Evolutionary conservation across 805 yeast species (phyloP), one percentile per base, ranked within the genome.

Genomic region (Spathaspora hagerdaliae): DNA sequence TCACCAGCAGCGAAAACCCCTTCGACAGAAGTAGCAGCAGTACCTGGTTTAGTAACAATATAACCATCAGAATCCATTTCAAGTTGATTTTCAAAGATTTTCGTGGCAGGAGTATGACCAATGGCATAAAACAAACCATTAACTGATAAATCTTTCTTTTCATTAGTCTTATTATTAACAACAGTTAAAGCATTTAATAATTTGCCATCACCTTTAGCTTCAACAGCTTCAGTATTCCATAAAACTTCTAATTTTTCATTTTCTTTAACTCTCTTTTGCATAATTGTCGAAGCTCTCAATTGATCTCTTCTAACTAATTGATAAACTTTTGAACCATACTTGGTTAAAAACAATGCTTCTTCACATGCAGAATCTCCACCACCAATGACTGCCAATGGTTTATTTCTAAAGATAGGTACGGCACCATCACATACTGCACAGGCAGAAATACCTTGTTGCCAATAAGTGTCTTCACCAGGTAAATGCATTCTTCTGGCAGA

Each of bases 381-480:
- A 49, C 99, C 99, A 56, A 94, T 76, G 47, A 94, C 99, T 26
- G 97, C 98, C 65, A 94, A 80, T 35, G 99, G 98, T 72, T 90
- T 87, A 78, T 94, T 87, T 78, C 98, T 87, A 77, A 94, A 94
- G 58, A 94, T 91, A 58, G 99, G 99, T 41, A 94, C 96, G 31
- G 99, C 99, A 71, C 99, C 99, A 66, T 94, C 99, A 74, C 99
- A 94, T 51, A 94, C 99, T 36, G 99, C 99, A 77, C 99, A 94
- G 13, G 99, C 99, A 56, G 96, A 87, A 56, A 94, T 94, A 69
- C 99, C 99, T 67, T 85, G 86, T 77, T 94, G 99, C 99, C 99
- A 94, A 81, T 94, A 94, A 32, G 79, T 78, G 55, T 94, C 98
- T 75, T 94, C 99, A 59, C 99, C 99, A 48, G 97, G 96, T 51